Conservation (phyloP, 805 yeast species). For the Ogataea populi-albae region DNA sequence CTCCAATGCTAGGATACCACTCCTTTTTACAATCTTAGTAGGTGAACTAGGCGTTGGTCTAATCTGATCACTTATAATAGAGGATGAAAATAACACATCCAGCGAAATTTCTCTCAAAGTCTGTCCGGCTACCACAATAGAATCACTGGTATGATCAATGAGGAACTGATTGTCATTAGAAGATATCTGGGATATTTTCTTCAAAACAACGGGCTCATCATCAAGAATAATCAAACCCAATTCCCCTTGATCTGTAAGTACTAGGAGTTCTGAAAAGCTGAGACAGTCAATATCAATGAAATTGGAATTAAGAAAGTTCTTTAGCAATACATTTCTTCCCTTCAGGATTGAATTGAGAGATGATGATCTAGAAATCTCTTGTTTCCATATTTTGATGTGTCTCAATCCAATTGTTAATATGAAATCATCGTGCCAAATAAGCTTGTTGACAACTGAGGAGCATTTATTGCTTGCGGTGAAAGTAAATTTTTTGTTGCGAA, state of each 20-base stretch:
- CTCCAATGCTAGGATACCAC: conserved; percentile 34
- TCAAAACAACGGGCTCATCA: conserved; percentile 22
- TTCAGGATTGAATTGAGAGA: conserved; percentile 31
- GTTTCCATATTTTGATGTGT: conserved; percentile 59
- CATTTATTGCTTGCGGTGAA: conserved; percentile 59
- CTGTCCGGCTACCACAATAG: conserved; percentile 19
- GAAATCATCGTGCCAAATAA: conserved; percentile 52
- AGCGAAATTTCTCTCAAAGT: conserved; percentile 14
- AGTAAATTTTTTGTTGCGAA: conserved; percentile 26
- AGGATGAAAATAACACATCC: conserved; percentile 13
- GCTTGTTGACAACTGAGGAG: conserved; percentile 52
- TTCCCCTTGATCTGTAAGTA: conserved; percentile 35
- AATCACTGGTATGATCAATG: conserved; percentile 19
- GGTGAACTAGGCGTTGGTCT: conserved; percentile 28
- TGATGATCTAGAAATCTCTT: conserved; percentile 16
- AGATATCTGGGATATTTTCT: conserved; percentile 20
- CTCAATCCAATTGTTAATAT: conserved; percentile 58
- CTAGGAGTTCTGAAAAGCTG: conserved; percentile 36
- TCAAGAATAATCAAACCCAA: conserved; percentile 31
- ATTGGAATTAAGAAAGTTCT: conserved; percentile 44
- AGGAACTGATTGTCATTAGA: conserved; percentile 21
- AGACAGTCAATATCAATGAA: conserved; percentile 42
- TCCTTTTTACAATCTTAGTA: conserved; percentile 26
- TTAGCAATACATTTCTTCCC: conserved; percentile 61
- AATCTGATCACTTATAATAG: conserved; percentile 9